These are phyloP conservation scores for Thermothielavioides terrestris DNA, from an alignment of 495 filamentous ascomycete genomes.

Conservation along the genomic window DNA sequence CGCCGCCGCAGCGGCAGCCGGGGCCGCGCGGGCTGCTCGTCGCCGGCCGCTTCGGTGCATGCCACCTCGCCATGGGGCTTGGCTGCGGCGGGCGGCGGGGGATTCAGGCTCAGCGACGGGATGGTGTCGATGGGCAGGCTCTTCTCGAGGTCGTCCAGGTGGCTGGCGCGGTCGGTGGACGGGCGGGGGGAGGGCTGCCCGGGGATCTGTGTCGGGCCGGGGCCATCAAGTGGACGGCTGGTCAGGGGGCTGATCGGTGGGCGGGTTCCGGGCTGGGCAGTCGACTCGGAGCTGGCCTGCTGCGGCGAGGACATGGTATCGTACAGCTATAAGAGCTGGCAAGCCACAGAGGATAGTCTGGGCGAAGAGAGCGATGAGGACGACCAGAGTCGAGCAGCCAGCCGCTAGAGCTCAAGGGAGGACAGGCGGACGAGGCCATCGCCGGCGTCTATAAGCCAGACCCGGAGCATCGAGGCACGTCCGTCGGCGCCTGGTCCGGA, in stretches of 20 bases:
- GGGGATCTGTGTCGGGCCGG: too few relatives aligned
- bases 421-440: too few relatives aligned
- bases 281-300: not conserved
- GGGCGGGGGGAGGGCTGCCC: slow-evolving; percentile 1
- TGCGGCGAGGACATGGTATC: slow-evolving; percentile 5
- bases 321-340: not conserved
- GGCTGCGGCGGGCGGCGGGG: not conserved
- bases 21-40: not conserved
- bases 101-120: not conserved
- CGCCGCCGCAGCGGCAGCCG: slow-evolving; percentile 26
- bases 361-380: too few relatives aligned
- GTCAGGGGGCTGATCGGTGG: not conserved
- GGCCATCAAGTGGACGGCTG: not conserved
- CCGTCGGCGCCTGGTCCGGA: too few relatives aligned
- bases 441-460: too few relatives aligned
- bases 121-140: slow-evolving; percentile 7
- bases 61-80: not conserved
- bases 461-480: too few relatives aligned
- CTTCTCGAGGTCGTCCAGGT: slow-evolving; percentile 8
- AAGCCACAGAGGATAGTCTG: too few relatives aligned
- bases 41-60: not conserved
- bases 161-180: slow-evolving; percentile 1
- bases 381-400: too few relatives aligned
- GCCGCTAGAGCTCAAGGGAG: too few relatives aligned
- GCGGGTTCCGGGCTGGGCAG: not conserved